These are phyloP conservation scores for Penicillium flavigenum DNA, from an alignment of 495 filamentous ascomycete genomes.

Conservation along the genomic window DNA sequence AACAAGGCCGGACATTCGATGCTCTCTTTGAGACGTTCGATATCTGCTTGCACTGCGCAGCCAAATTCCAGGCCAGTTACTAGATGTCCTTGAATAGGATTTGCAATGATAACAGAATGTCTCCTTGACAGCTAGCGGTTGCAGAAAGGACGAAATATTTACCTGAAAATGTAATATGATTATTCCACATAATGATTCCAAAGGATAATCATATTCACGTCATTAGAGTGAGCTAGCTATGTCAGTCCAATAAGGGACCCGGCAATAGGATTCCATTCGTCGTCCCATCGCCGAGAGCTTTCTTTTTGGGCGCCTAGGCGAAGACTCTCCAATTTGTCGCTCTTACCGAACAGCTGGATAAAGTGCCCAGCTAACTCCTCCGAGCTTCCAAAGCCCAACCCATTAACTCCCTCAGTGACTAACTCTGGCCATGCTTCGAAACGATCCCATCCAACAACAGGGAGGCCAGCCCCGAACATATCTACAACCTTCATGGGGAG, in stretches of 20 bases:
- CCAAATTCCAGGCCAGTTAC: constrained; percentile 43
- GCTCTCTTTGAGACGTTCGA: constrained; percentile 49
- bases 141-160: not conserved
- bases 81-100: not conserved
- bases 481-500: constrained; percentile 99
- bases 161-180: not conserved
- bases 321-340: constrained; percentile 57
- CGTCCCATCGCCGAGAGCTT: constrained; percentile 80
- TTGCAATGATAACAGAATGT: not conserved
- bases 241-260: constrained; percentile 66
- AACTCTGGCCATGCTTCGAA: constrained; percentile 88
- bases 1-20: constrained; percentile 22
- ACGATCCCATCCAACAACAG: constrained; percentile 78
- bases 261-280: constrained; percentile 85
- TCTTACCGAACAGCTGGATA: constrained; percentile 58
- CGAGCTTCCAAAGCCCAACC: constrained; percentile 71
- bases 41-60: constrained; percentile 54
- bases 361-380: constrained; percentile 59
- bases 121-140: not conserved
- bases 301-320: constrained; percentile 74
- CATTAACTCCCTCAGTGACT: constrained; percentile 82
- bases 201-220: not conserved
- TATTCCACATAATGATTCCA: not conserved
- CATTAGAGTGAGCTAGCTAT: constrained; percentile 6
- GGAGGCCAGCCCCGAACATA: constrained; percentile 93